A percentile compares a stretch with the other conserved stretches of the same genome.
phyloP scores from a whole-genome alignment of 129 eudicot species.

The Tanacetum coccineum region DNA sequence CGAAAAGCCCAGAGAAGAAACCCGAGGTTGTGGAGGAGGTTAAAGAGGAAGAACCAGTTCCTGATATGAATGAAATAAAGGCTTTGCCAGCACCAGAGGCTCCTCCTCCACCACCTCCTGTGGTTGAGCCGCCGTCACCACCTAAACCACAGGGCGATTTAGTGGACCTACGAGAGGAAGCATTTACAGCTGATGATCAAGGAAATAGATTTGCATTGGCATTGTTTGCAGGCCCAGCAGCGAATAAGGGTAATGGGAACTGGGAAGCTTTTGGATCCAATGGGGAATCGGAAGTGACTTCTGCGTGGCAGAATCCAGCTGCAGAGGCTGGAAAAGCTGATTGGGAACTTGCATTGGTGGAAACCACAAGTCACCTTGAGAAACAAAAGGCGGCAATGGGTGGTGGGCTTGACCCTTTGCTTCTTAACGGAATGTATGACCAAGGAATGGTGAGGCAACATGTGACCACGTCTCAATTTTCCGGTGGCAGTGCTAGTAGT shows the following conservation, averaged over 20 bases:
- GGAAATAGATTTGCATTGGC: slow-evolving; percentile 76
- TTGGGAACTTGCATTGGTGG: slow-evolving; percentile 92
- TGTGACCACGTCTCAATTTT: slow-evolving; percentile 45
- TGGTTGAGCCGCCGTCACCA: slow-evolving; percentile 31
- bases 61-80: slow-evolving; percentile 36
- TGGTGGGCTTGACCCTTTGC: slow-evolving; percentile 80
- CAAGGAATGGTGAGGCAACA: slow-evolving; percentile 81
- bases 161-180: slow-evolving; percentile 66
- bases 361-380: slow-evolving; percentile 58
- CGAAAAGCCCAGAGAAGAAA: slow-evolving; percentile 70
- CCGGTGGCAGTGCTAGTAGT: slow-evolving; percentile 87
- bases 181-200: slow-evolving; percentile 68
- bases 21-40: slow-evolving; percentile 36
- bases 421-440: slow-evolving; percentile 81
- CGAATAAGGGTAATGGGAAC: slow-evolving; percentile 44
- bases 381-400: slow-evolving; percentile 70
- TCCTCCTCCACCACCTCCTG: slow-evolving; percentile 53
- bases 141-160: slow-evolving; percentile 48
- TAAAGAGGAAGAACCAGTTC: slow-evolving; percentile 54
- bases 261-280: slow-evolving; percentile 68
- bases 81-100: slow-evolving; percentile 76
- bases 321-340: slow-evolving; percentile 82
- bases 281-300: slow-evolving; percentile 58
- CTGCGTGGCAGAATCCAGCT: slow-evolving; percentile 93
- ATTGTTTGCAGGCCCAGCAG: slow-evolving; percentile 62